phyloP scores from a whole-genome alignment of 768 basidiomycete genomes.

The Kwoniella sp. region DNA sequence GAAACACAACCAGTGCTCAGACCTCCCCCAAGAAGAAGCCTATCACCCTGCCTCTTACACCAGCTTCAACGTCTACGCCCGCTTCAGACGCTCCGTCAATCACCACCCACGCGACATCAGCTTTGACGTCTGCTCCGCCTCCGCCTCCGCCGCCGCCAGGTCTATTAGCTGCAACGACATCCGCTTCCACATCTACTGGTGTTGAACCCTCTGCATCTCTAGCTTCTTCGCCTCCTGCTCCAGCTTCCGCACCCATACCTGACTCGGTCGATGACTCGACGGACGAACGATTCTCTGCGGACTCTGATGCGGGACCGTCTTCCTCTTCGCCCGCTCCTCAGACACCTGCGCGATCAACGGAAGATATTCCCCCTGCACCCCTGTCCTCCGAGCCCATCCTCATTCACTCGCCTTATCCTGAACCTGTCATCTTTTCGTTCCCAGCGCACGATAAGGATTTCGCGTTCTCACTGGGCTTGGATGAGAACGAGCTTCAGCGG shows the following conservation, averaged over 20 bases:
- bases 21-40: slow-evolving; percentile 45
- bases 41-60: slow-evolving; percentile 15
- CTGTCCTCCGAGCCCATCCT: slow-evolving; percentile 41
- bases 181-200: not conserved
- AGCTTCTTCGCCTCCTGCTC: slow-evolving; percentile 2
- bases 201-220: slow-evolving; percentile 5
- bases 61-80: not conserved
- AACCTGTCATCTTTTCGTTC: slow-evolving; percentile 40
- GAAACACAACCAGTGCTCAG: slow-evolving; percentile 28
- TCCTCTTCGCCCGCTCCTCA: slow-evolving; percentile 45
- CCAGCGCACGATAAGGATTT: slow-evolving; percentile 45
- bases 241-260: not conserved
- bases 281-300: slow-evolving; percentile 33
- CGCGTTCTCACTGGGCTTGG: slow-evolving; percentile 34
- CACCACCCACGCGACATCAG: not conserved
- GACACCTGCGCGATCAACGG: slow-evolving; percentile 30
- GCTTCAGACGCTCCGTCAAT: not conserved
- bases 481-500: slow-evolving; percentile 25
- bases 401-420: slow-evolving; percentile 47
- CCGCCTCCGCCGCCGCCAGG: slow-evolving; percentile 4
- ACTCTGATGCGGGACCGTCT: slow-evolving; percentile 48
- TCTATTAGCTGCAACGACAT: not conserved
- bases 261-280: slow-evolving; percentile 12
- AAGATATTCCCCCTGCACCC: slow-evolving; percentile 30
- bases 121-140: slow-evolving; percentile 18